Percentiles rank a stretch among this genome's conserved stretches.
These are phyloP conservation scores for Boletus insuetus DNA, from an alignment of 768 basidiomycete species.

Conservation along the genomic window DNA sequence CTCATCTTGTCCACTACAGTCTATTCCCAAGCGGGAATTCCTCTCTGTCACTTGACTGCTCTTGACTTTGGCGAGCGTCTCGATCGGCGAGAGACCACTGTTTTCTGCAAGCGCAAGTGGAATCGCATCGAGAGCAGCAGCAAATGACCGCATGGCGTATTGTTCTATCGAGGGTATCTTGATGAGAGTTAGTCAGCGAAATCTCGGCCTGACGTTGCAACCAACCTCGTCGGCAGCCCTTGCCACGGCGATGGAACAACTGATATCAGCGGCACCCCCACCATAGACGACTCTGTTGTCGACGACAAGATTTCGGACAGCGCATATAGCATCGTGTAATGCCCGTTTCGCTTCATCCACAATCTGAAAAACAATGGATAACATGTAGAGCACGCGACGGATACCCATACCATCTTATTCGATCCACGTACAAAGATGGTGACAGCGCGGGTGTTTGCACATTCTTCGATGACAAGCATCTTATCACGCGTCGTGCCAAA, in stretches of 20 bases:
- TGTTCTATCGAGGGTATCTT: slow-evolving; percentile 97
- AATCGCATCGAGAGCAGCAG: slow-evolving; percentile 91
- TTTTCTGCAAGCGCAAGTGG: slow-evolving; percentile 98
- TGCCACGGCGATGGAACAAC: slow-evolving; percentile 87
- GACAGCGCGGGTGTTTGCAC: slow-evolving; percentile 93
- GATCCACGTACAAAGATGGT: slow-evolving; percentile 96
- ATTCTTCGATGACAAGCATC: slow-evolving; percentile 99
- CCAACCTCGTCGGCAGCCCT: slow-evolving; percentile 91
- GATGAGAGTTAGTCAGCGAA: background rate
- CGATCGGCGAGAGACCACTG: slow-evolving; percentile 93
- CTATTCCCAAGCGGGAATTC: slow-evolving; percentile 86
- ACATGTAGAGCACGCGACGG: background rate
- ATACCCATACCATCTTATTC: slow-evolving; percentile 92
- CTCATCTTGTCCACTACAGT: slow-evolving; percentile 81
- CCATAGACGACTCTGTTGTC: slow-evolving; percentile 98
- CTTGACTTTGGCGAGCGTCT: slow-evolving; percentile 94
- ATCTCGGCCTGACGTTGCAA: background rate
- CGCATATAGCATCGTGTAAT: slow-evolving; percentile 96
- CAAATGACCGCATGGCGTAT: slow-evolving; percentile 99
- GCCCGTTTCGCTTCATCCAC: slow-evolving; percentile 99
- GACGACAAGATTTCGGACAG: slow-evolving; percentile 90
- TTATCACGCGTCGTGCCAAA: slow-evolving; percentile 99
- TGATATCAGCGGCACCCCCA: slow-evolving; percentile 97
- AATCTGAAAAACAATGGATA: slow-evolving; percentile 53
- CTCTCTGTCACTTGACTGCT: slow-evolving; percentile 86